Evolutionary conservation across 371 early-diverging fungal species (phyloP).

Genomic region (Saksenaea oblongispora): DNA sequence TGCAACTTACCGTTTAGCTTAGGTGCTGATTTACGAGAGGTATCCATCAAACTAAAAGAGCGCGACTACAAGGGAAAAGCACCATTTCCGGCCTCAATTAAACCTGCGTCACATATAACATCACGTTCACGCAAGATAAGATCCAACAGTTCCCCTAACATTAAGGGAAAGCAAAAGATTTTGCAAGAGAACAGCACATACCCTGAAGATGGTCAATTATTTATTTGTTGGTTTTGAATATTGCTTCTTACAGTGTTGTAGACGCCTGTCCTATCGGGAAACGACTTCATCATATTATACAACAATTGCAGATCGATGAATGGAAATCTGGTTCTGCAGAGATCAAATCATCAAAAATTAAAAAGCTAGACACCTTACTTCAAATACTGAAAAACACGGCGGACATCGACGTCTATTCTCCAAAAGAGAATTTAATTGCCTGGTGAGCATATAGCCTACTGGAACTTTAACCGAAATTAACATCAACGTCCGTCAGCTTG

Average conservation of each 20-base stretch:
- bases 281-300: slow-evolving; percentile 34
- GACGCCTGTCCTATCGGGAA: slow-evolving; percentile 44
- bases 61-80: slow-evolving; percentile 34
- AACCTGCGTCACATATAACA: slow-evolving; percentile 30
- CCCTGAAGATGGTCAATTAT: slow-evolving; percentile 44
- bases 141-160: slow-evolving; percentile 37
- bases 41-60: slow-evolving; percentile 36
- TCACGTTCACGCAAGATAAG: slow-evolving; percentile 33
- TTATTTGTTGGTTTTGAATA: background rate
- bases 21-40: slow-evolving; percentile 34
- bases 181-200: slow-evolving; percentile 42
- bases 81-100: slow-evolving; percentile 24
- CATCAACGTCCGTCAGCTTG: slow-evolving; percentile 31
- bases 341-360: slow-evolving; percentile 38
- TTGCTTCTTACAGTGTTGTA: slow-evolving; percentile 12
- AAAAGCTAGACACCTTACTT: slow-evolving; percentile 36
- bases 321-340: slow-evolving; percentile 27
- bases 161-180: slow-evolving; percentile 39
- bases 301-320: slow-evolving; percentile 37
- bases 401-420: slow-evolving; percentile 38
- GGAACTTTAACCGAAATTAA: background rate
- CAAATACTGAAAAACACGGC: slow-evolving; percentile 48
- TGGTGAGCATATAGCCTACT: slow-evolving; percentile 22
- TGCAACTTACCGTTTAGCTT: slow-evolving; percentile 8
- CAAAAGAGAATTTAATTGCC: slow-evolving; percentile 31